Evolutionary conservation across 192 early-diverging fungal genomes (phyloP), one percentile per base, ranked within the genome.

Genomic region (Linnemannia schmuckeri): DNA sequence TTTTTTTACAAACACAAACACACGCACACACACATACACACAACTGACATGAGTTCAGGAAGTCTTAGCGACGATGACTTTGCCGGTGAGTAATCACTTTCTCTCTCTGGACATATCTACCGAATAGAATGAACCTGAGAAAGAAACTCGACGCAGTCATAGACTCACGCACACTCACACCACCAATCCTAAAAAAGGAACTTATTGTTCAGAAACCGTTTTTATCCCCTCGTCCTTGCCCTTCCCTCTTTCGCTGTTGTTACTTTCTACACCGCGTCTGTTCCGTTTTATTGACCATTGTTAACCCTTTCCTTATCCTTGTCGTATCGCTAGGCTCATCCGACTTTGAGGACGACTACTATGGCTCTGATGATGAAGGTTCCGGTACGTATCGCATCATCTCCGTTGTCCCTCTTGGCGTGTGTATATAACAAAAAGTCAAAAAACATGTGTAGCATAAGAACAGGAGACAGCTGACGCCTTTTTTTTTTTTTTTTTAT

Each of bases 61-160:
- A 77, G 52, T 42, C 8, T 77, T 41, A 82, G 75, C 75, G 81
- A 82, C 33, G 81, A 82, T 15, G 81, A 82, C 41, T 82, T 77
- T 73, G 76, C 69, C 8, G 81, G 81, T 82, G 77, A 42, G 74
- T 8, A 66, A 66, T 8, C 61, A 66, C 7, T 7, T 24, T 27
- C 20, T 52, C 15, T 44, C 42, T 12, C 10, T 12, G 6, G 9
- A 10, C 42, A 12, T 0, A 12, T 5, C 10, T 44, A 12, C 42
- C 42, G 42, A 5, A 44, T 12, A 52, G 49, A 52, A 52, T 52
- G 49, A 20, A 52, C n/a, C 27, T 13, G 12, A 5, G 57, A 61
- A 35, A 0, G 27, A 66, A 12, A 66, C 61, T 66, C 30, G 61
- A 66, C 49, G 17, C 49, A 52, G 5, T 52, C 49, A 18, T 5